A percentile compares a stretch with the other conserved stretches of the same genome.
phyloP scores from a whole-genome alignment of 2,329 filamentous ascomycete genomes.

The Alternaria sp. region DNA sequence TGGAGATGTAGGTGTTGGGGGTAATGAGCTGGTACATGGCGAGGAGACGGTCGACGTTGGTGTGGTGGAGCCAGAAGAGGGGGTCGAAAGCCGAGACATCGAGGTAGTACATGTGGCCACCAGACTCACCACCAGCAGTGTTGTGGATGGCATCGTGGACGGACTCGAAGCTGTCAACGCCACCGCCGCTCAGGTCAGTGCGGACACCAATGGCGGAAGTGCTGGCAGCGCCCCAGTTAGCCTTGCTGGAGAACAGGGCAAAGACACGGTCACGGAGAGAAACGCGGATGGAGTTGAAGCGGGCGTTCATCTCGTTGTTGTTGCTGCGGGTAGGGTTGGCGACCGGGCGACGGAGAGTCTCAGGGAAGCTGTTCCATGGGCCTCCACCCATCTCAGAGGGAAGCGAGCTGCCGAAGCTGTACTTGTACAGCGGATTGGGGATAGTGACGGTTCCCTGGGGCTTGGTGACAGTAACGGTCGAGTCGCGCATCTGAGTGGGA shows the following conservation, averaged over 20 bases:
- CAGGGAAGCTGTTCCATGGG: constrained; percentile 40
- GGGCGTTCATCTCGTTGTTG: constrained; percentile 45
- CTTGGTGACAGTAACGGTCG: constrained; percentile 52
- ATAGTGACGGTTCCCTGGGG: constrained; percentile 49
- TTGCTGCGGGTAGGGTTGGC: constrained; percentile 44
- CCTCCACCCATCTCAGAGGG: constrained; percentile 57
- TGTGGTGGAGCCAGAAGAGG: constrained; percentile 55
- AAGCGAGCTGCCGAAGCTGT: constrained; percentile 57
- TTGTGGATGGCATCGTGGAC: constrained; percentile 45
- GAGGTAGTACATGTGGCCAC: constrained; percentile 76
- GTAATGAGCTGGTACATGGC: constrained; percentile 80
- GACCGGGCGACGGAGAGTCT: constrained; percentile 43
- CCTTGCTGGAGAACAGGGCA: constrained; percentile 43
- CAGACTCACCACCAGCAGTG: constrained; percentile 51
- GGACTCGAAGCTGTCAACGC: constrained; percentile 47
- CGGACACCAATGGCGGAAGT: constrained; percentile 42
- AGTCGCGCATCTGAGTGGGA: constrained; percentile 48
- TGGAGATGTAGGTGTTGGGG: constrained; percentile 71
- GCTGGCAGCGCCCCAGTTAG: constrained; percentile 37
- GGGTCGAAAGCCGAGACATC: constrained; percentile 80
- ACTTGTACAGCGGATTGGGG: constrained; percentile 56
- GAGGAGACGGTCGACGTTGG: constrained; percentile 58
- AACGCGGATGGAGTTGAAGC: constrained; percentile 35
- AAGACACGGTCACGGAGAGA: constrained; percentile 47
- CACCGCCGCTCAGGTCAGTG: constrained; percentile 33